Base-by-base conservation (phyloP, 2,329 filamentous ascomycete genomes). In the Alternaria burnsii region DNA sequence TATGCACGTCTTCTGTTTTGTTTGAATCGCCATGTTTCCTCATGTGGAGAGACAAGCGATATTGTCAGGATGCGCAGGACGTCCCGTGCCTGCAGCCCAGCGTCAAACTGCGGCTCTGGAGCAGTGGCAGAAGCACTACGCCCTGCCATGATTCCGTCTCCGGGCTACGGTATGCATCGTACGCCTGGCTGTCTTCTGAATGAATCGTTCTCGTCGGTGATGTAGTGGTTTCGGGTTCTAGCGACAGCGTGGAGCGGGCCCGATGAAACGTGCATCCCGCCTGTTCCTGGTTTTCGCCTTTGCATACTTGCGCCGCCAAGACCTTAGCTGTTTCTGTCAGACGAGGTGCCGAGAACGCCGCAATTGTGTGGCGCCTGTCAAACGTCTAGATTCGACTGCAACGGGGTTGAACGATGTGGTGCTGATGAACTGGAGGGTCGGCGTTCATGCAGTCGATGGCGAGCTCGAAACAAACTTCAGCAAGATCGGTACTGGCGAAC, bases 211-310 rank as follows among this genome's bases (percentile, higher is more conserved):
- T 56, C 48, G 50, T 52, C 26, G 60, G 50, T 40, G 52, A 52
- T 52, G 30, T 51, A 53, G 56, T 58, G 57, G 60, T 56, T 63
- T 44, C 62, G 28, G 43, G 53, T 44, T 24, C 43, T 48, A 50
- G 43, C 44, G 51, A 54, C 43, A 26, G 55, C 57, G 55, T 59
- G 57, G 41, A 66, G 59, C 51, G 55, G 46, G 30, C 43, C 26
- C 24, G 52, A 48, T 71, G 71, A 71, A 73, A 71, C 69, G 57
- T 63, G 61, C 58, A 63, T 59, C 57, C 47, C 52, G 58, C 32
- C 44, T 50, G 50, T 55, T 65, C 66, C 59, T 67, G 52, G 48
- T 42, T 63, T 24, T 57, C 47, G 68, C 60, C 48, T 30, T 30
- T 55, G 52, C 36, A 46, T 51, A 59, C 52, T 59, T 58, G 51